Evolutionary conservation across 345 rosid species (phyloP), one percentile per base, ranked within the genome.

Genomic region (Camelina sativa): DNA sequence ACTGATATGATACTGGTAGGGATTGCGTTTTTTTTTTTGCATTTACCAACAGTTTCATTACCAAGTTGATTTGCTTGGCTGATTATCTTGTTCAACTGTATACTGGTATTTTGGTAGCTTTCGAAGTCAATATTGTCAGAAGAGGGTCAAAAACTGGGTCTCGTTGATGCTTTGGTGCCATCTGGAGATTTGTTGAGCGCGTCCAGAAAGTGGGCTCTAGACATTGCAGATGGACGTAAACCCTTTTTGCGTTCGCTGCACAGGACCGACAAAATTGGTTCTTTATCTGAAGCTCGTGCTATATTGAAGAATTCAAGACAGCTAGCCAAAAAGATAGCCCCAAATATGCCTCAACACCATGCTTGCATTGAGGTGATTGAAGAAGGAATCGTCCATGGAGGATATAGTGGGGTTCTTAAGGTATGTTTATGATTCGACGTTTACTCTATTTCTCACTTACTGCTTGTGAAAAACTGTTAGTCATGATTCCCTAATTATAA

Each of bases 381-480:
- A 84, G 97, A 87, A 44, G 98, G 98, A 66, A 76, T 94, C 62
- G 34, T 87, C 75, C 96, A 94, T 83, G 98, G 97, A 79, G 97
- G 98, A 76, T 90, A 94, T 62, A 85, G 32, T 69, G 98, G 98
- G 37, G 88, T 91, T 81, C 85, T 94, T 10, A 84, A 87, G 98
- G 98, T 91, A 79, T 28, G 32, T 7, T 64, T 16, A 35, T 65
- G 17, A 67, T 44, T 67, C 8, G 11, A 25, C 2, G 5, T 16
- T 48, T 48, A 41, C 62, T 28, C 25, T 52, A 13, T 67, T 32
- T 47, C 58, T 40, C 19, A 38, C n/a, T 2, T 23, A 23, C 25
- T 23, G 25, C 25, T 23, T 23, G 25, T 23, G 3, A 23, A 23
- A 23, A 23, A 2, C 25, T 23, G 3, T 23, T 23, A 23, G 3